phyloP scores from a whole-genome alignment of 2,329 filamentous ascomycete species.

The Pseudocercospora fijiensis region DNA sequence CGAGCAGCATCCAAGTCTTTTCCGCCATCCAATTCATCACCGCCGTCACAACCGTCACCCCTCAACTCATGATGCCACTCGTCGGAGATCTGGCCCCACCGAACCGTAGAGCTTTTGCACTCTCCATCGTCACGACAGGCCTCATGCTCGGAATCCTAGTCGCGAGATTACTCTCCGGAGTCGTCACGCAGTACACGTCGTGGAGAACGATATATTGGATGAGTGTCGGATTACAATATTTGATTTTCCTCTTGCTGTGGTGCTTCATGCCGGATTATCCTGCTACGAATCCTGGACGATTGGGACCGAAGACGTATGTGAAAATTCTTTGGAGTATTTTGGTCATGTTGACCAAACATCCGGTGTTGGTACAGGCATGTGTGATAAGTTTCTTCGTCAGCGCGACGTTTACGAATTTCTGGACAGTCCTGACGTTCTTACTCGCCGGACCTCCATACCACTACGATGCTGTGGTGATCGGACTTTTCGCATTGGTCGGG shows the following conservation, averaged over 20 bases:
- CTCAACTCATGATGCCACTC: conserved; percentile 71
- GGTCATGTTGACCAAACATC: conserved; percentile 62
- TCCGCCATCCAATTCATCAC: conserved; percentile 69
- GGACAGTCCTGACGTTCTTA: conserved; percentile 78
- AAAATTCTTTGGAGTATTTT: conserved; percentile 64
- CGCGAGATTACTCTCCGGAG: conserved; percentile 72
- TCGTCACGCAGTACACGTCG: conserved; percentile 68
- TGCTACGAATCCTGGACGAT: conserved; percentile 59
- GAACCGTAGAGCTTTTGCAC: conserved; percentile 64
- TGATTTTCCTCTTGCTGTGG: conserved; percentile 65
- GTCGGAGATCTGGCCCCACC: conserved; percentile 75
- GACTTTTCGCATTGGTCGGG: conserved; percentile 76
- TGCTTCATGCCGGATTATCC: conserved; percentile 80
- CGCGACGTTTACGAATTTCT: conserved; percentile 65
- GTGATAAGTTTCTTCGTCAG: conserved; percentile 64
- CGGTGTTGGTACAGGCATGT: conserved; percentile 68
- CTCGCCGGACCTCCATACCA: conserved; percentile 68
- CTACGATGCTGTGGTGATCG: conserved; percentile 67
- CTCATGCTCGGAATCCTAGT: conserved; percentile 73
- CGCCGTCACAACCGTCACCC: conserved; percentile 77
- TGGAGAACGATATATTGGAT: conserved; percentile 83
- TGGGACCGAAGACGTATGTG: conserved; percentile 61
- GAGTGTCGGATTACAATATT: conserved; percentile 67
- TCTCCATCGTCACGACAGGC: conserved; percentile 73
- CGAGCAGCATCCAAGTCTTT: conserved; percentile 63